phyloP scores from a whole-genome alignment of 208 protist genomes.

The Leishmania gerbilli region DNA sequence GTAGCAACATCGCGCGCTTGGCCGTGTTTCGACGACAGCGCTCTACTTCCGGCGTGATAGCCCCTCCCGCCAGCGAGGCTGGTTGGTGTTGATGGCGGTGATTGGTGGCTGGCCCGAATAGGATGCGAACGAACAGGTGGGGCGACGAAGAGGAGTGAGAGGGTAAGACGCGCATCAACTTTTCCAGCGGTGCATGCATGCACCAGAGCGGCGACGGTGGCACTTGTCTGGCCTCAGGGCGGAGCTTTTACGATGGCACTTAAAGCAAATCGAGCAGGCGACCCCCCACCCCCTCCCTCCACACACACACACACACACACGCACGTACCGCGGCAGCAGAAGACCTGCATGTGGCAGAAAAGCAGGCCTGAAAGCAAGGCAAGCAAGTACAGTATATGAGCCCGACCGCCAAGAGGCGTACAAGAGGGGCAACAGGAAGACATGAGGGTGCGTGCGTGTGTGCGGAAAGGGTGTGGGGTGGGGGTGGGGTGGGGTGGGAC shows the following conservation, averaged over 20 bases:
- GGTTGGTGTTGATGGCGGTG: not conserved
- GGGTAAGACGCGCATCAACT: not conserved
- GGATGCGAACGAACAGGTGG: no score
- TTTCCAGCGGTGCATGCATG: not conserved
- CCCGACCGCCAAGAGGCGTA: no score
- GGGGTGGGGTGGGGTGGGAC: no score
- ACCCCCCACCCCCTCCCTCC: no score
- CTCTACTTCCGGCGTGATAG: not conserved
- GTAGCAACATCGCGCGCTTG: constrained; percentile 43
- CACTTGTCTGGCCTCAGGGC: no score
- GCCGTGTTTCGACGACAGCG: not conserved
- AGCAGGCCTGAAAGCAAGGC: no score
- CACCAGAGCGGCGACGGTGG: not conserved
- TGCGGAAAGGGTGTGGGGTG: no score
- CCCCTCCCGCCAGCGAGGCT: not conserved
- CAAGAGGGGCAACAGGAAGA: no score
- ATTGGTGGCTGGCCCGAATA: not conserved
- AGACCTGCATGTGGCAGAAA: not conserved
- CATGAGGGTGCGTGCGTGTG: no score
- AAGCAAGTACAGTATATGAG: no score
- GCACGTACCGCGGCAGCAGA: not conserved
- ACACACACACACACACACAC: not conserved
- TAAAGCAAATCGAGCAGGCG: not conserved
- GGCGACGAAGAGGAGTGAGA: not conserved
- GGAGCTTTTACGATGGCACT: not conserved